Evolutionary conservation across 2,329 filamentous ascomycete genomes (phyloP).

Genomic region (Rhinocladiella mackenziei): DNA sequence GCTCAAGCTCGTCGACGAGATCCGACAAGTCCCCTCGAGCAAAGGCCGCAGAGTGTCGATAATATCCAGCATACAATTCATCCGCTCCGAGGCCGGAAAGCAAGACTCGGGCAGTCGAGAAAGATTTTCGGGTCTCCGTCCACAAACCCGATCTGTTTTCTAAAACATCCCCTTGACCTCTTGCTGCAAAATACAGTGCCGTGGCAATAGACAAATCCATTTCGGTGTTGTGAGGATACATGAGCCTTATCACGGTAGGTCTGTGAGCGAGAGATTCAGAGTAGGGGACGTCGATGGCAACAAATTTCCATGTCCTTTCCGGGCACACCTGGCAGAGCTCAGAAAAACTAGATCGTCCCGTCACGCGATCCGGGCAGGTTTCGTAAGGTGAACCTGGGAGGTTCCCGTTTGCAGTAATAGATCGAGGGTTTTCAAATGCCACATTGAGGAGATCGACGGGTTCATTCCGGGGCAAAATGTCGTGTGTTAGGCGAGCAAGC

Average conservation of each 20-base stretch:
- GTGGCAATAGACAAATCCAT: conserved; percentile 96
- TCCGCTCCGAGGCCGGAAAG: conserved; percentile 92
- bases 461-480: conserved; percentile 65
- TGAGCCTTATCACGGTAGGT: conserved; percentile 66
- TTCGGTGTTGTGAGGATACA: conserved; percentile 91
- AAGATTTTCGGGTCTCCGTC: conserved; percentile 46
- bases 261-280: conserved; percentile 67
- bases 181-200: conserved; percentile 90
- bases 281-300: conserved; percentile 77
- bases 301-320: conserved; percentile 71
- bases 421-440: conserved; percentile 88
- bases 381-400: conserved; percentile 61
- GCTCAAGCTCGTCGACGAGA: conserved; percentile 73
- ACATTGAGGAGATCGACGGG: conserved; percentile 88
- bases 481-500: conserved; percentile 73
- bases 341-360: conserved; percentile 72
- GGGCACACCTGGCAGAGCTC: conserved; percentile 70
- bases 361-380: conserved; percentile 83
- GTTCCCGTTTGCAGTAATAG: conserved; percentile 50
- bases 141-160: not conserved
- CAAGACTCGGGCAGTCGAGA: conserved; percentile 71
- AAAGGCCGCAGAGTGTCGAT: conserved; percentile 75
- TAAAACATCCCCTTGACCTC: conserved; percentile 56
- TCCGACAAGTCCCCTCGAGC: conserved; percentile 63
- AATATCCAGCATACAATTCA: conserved; percentile 92